A percentile compares a stretch with the other conserved stretches of the same genome.
These are phyloP conservation scores for Avena sativa DNA, from an alignment of 176 grass and related monocot species.

Conservation along the genomic window DNA sequence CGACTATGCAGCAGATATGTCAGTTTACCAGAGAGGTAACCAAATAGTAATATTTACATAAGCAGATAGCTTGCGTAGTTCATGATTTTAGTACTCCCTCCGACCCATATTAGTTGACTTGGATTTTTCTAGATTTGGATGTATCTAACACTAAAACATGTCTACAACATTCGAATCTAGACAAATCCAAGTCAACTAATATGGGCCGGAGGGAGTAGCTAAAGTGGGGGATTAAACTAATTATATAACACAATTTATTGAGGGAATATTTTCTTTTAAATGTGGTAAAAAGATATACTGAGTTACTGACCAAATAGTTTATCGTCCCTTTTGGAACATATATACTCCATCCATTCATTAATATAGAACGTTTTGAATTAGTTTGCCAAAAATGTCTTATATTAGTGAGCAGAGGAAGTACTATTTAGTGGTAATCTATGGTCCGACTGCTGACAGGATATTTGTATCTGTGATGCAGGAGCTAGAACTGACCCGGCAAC, in stretches of 20 bases:
- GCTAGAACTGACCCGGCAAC: constrained; percentile 46
- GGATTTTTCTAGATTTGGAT: too few species aligned
- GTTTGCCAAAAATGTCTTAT: too few species aligned
- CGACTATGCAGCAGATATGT: constrained; percentile 47
- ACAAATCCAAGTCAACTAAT: too few species aligned
- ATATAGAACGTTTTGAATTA: too few species aligned
- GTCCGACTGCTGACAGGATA: neutral
- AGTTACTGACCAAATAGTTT: neutral
- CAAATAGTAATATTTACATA: neutral
- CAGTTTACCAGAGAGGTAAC: constrained; percentile 34
- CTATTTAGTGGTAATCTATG: too few species aligned
- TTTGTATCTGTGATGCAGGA: constrained; percentile 33
- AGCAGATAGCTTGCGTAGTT: neutral
- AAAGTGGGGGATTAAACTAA: neutral
- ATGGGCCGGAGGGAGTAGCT: too few species aligned
- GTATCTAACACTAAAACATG: too few species aligned
- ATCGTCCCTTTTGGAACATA: neutral
- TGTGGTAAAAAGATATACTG: neutral
- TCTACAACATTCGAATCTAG: too few species aligned
- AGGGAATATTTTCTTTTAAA: neutral
- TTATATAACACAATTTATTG: neutral
- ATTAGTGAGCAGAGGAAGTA: too few species aligned
- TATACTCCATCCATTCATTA: too few species aligned
- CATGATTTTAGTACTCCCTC: too few species aligned
- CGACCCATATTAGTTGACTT: too few species aligned